These are phyloP conservation scores for Nannizziopsis barbatae DNA, from an alignment of 2,329 filamentous ascomycete genomes.

Conservation along the genomic window DNA sequence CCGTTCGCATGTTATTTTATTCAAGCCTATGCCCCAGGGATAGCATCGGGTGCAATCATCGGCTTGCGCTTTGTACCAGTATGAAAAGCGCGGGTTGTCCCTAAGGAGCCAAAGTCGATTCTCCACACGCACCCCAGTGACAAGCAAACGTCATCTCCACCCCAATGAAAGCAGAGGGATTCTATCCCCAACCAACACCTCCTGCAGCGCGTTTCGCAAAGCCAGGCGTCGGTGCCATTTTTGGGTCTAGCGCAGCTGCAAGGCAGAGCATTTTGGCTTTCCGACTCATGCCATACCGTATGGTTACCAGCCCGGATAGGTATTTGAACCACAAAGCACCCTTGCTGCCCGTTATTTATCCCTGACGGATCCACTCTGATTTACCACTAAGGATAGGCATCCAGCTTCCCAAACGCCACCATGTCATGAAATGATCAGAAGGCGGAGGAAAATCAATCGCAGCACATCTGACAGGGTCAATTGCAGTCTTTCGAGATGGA, in stretches of 20 bases:
- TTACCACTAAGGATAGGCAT: slow-evolving; percentile 6
- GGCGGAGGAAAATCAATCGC: not conserved
- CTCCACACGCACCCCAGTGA: no score
- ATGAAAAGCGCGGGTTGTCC: no score
- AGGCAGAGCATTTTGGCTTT: not conserved
- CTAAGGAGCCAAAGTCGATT: no score
- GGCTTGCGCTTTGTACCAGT: no score
- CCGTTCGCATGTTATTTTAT: no score
- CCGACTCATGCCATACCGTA: not conserved
- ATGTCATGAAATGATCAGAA: not conserved
- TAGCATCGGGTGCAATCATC: no score
- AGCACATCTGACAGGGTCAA: not conserved
- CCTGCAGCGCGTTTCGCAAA: not conserved
- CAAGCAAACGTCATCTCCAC: no score
- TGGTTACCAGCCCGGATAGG: not conserved
- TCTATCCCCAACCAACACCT: no score
- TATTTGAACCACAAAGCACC: not conserved
- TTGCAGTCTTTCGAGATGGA: slow-evolving; percentile 2
- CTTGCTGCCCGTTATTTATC: not conserved
- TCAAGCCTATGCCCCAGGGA: no score
- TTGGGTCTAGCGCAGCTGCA: slow-evolving; percentile 9
- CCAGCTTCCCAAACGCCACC: slow-evolving; percentile 3
- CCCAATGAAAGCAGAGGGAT: no score
- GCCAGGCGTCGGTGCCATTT: slow-evolving; percentile 1
- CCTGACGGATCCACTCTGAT: no score